Conservation (phyloP, 1,284 basidiomycete species). For the Clitocybe nebularis region DNA sequence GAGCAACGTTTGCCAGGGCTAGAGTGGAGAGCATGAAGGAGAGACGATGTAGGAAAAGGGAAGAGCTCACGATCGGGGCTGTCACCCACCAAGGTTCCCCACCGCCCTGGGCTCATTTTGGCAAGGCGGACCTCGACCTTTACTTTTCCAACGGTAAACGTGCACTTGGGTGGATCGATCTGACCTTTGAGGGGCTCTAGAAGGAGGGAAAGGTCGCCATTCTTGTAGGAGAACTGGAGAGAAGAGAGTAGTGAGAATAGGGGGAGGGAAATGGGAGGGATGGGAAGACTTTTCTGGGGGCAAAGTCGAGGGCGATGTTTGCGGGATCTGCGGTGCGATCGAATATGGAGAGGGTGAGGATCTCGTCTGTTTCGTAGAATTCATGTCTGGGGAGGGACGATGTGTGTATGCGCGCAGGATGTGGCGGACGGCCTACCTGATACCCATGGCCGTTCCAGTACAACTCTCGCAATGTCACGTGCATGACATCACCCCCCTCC, state of each 20-base stretch:
- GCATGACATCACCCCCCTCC: constrained; percentile 5
- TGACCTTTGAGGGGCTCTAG: constrained; percentile 79
- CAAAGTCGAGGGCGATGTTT: constrained; percentile 60
- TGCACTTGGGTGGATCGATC: constrained; percentile 63
- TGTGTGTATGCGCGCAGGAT: not conserved
- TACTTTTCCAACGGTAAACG: constrained; percentile 72
- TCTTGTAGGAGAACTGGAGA: constrained; percentile 51
- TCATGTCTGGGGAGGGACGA: constrained; percentile 63
- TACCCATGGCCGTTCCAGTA: too few species aligned
- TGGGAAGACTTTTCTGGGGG: constrained; percentile 55
- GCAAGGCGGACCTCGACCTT: constrained; percentile 76
- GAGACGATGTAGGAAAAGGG: constrained; percentile 4
- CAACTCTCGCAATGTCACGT: too few species aligned
- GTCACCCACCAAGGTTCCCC: constrained; percentile 75
- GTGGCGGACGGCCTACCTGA: not conserved
- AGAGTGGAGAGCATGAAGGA: constrained; percentile 9
- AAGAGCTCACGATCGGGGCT: constrained; percentile 61
- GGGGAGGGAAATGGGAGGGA: constrained; percentile 1
- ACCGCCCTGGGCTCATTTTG: constrained; percentile 64
- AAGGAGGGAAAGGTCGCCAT: constrained; percentile 59
- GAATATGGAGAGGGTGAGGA: constrained; percentile 73
- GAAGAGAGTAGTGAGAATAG: constrained; percentile 3
- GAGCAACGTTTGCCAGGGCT: constrained; percentile 27
- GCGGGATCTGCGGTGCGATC: constrained; percentile 72
- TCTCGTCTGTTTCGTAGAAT: constrained; percentile 83